Evolutionary conservation across 2,329 filamentous ascomycete genomes (phyloP).

Genomic region (Claviceps sp.): DNA sequence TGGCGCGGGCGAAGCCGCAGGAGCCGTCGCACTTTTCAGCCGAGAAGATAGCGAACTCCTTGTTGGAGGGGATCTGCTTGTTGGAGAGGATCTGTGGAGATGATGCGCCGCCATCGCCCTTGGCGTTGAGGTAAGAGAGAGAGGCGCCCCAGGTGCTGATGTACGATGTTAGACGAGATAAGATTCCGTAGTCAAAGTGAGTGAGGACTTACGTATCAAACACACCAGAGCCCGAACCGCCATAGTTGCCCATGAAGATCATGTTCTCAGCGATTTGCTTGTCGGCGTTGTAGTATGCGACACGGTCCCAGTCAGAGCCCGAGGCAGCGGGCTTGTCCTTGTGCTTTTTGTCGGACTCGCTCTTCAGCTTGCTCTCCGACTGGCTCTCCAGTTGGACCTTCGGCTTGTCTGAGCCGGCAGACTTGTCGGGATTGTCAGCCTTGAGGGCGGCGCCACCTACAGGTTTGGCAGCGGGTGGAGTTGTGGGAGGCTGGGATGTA

Average conservation of each 20-base stretch:
- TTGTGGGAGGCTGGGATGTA: not conserved
- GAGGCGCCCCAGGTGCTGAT: slow-evolving; percentile 30
- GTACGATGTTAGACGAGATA: not conserved
- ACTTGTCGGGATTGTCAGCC: not conserved
- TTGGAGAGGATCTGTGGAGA: slow-evolving; percentile 27
- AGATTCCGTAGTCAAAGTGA: not conserved
- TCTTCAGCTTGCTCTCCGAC: not conserved
- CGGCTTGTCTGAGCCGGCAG: not conserved
- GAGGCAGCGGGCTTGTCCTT: slow-evolving; percentile 4
- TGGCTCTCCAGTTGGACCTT: not conserved
- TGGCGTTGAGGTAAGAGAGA: slow-evolving; percentile 30
- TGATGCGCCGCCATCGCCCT: slow-evolving; percentile 24
- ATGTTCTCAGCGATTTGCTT: slow-evolving; percentile 27
- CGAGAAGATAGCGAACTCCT: slow-evolving; percentile 34
- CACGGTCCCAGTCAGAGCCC: slow-evolving; percentile 25
- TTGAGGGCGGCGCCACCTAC: slow-evolving; percentile 8
- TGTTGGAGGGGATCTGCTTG: slow-evolving; percentile 25
- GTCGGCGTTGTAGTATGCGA: slow-evolving; percentile 32
- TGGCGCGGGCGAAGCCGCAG: slow-evolving; percentile 31
- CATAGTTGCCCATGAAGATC: slow-evolving; percentile 35
- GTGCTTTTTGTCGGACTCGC: not conserved
- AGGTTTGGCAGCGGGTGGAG: slow-evolving; percentile 7
- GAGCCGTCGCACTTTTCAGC: slow-evolving; percentile 26
- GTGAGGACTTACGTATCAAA: slow-evolving; percentile 27
- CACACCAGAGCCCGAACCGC: slow-evolving; percentile 28